Evolutionary conservation across 2,329 filamentous ascomycete species (phyloP).

Genomic region (Cytospora chrysosperma): DNA sequence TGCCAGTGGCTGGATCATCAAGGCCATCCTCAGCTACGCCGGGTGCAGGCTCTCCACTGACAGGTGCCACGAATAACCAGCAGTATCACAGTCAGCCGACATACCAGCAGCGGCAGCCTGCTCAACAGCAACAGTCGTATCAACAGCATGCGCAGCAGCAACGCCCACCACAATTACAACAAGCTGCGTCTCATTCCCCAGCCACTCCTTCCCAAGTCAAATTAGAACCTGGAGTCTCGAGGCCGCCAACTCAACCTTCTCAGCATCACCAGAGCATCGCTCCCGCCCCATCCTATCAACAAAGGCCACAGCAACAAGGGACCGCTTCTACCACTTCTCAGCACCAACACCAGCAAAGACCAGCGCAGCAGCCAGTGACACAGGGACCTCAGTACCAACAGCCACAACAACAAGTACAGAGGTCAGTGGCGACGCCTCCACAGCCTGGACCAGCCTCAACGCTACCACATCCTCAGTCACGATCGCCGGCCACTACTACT

Average conservation of each 20-base stretch:
- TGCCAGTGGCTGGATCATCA: constrained; percentile 4
- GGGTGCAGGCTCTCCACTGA: constrained; percentile 4
- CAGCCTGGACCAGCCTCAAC: background rate
- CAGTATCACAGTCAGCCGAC: constrained; percentile 12
- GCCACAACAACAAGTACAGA: constrained; percentile 15
- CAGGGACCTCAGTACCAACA: constrained; percentile 13
- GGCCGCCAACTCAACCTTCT: constrained; percentile 11
- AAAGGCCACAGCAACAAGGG: constrained; percentile 20
- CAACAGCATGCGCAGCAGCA: constrained; percentile 17
- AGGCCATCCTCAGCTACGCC: constrained; percentile 11
- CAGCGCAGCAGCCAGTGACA: constrained; percentile 13
- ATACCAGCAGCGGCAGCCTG: constrained; percentile 14
- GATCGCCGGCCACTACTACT: constrained; percentile 11
- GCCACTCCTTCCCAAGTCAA: background rate
- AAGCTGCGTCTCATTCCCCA: constrained; percentile 5
- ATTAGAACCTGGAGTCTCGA: constrained; percentile 6
- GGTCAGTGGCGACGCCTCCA: constrained; percentile 6
- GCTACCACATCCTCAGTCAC: constrained; percentile 10
- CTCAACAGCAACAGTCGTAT: constrained; percentile 22
- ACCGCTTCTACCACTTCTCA: constrained; percentile 8
- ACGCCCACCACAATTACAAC: constrained; percentile 17
- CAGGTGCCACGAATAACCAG: constrained; percentile 5
- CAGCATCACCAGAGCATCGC: constrained; percentile 21
- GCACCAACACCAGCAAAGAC: constrained; percentile 17
- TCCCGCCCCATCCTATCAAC: constrained; percentile 19